Percentiles rank a stretch among this genome's conserved stretches.
These are phyloP conservation scores for Hypericum perforatum DNA, from an alignment of 345 rosid genomes.

Conservation along the genomic window DNA sequence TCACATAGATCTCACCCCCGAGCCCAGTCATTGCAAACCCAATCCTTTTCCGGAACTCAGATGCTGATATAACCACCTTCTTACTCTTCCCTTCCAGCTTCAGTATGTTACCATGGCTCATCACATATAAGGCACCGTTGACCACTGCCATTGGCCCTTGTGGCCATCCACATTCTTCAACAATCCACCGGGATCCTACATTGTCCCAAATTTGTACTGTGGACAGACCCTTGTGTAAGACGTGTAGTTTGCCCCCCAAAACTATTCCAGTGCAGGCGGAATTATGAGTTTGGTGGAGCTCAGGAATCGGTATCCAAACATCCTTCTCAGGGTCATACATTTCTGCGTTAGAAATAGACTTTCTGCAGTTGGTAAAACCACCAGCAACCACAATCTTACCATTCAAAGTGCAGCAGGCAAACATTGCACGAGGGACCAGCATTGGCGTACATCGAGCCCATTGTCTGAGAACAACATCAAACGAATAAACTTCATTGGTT, in stretches of 20 bases:
- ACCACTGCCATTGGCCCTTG: slow-evolving; percentile 91
- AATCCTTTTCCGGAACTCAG: slow-evolving; percentile 76
- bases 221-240: slow-evolving; percentile 80
- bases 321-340: slow-evolving; percentile 80
- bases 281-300: slow-evolving; percentile 77
- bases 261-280: slow-evolving; percentile 85
- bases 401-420: slow-evolving; percentile 75
- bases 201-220: slow-evolving; percentile 75
- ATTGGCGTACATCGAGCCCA: slow-evolving; percentile 66
- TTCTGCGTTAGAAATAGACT: slow-evolving; percentile 86
- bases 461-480: slow-evolving; percentile 59
- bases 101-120: slow-evolving; percentile 58
- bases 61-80: slow-evolving; percentile 58
- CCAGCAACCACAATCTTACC: slow-evolving; percentile 91
- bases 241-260: slow-evolving; percentile 60
- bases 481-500: slow-evolving; percentile 86
- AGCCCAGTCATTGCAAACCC: slow-evolving; percentile 71
- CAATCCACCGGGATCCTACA: slow-evolving; percentile 54
- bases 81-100: slow-evolving; percentile 47
- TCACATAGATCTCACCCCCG: slow-evolving; percentile 57
- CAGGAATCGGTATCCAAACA: slow-evolving; percentile 68
- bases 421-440: slow-evolving; percentile 95
- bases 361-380: slow-evolving; percentile 81
- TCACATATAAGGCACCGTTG: slow-evolving; percentile 48
- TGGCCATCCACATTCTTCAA: slow-evolving; percentile 66